Percentiles rank a stretch among this genome's conserved stretches.
Evolutionary conservation across 108 stramenopile species (phyloP).

Genomic region (Cyclotella choctawhatcheeana): DNA sequence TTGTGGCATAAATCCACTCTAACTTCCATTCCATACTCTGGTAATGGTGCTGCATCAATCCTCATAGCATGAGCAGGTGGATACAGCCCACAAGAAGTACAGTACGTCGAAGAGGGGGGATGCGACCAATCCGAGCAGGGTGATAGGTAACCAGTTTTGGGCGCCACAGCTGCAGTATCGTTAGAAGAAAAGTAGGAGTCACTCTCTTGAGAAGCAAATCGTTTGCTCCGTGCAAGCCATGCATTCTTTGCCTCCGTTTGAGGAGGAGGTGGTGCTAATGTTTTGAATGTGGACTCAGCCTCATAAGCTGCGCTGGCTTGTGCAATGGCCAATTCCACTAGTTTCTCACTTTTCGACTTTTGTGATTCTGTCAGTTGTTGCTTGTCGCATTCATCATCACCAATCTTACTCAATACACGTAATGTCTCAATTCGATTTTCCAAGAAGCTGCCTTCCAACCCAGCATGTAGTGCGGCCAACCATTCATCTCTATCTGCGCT

Average conservation of each 20-base stretch:
- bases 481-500: conserved; percentile 70
- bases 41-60: conserved; percentile 61
- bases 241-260: conserved; percentile 32
- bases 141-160: conserved; percentile 46
- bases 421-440: conserved; percentile 41
- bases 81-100: conserved; percentile 41
- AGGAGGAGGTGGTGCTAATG: conserved; percentile 43
- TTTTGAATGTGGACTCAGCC: conserved; percentile 20
- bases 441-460: conserved; percentile 62
- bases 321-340: conserved; percentile 33
- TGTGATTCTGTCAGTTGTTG: neutral
- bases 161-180: neutral
- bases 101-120: conserved; percentile 44
- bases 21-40: conserved; percentile 80
- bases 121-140: conserved; percentile 40
- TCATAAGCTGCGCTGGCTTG: conserved; percentile 23
- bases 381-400: neutral
- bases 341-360: conserved; percentile 20
- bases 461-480: conserved; percentile 77
- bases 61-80: conserved; percentile 54
- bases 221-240: conserved; percentile 11
- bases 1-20: conserved; percentile 67
- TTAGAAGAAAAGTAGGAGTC: conserved; percentile 10
- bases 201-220: conserved; percentile 1
- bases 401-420: conserved; percentile 27